Evolutionary conservation across 176 grass and related monocot genomes (phyloP), one percentile per base, ranked within the genome.

Genomic region (Hsuehochloa calcarea): DNA sequence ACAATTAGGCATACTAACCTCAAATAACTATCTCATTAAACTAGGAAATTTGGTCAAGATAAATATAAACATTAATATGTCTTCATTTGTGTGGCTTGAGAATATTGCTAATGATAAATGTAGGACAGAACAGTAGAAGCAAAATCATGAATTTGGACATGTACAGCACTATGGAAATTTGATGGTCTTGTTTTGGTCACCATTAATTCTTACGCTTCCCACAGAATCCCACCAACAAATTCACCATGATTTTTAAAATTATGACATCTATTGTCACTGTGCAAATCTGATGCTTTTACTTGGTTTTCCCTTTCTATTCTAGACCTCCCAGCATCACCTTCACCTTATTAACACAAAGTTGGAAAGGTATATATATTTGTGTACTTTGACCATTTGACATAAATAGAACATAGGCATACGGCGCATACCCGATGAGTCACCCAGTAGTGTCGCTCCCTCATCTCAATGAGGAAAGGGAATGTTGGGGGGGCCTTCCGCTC

Each of bases 381-480:
- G 13, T 56, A 49, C 22, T 88, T 65, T 0, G 16, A 79, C 19
- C 14, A 20, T 75, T 70, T 70, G 20, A 56, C 54, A 77, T 75
- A 64, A 46, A 72, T 71, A 73, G 68, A 62, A 72, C 38, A 80
- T 55, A 29, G 50, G 70, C 85, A 78, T n/a, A n/a, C n/a, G n/a
- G n/a, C n/a, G n/a, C n/a, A n/a, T 89, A 98, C 96, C 90, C 91
- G 82, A 87, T 98, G 93, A 78, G 91, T 95, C 12, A 95, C 91
- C 93, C 91, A 95, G 75, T 94, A 92, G 77, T 98, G 85, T 72
- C 93, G 52, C 78, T 98, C 89, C 87, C 93, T 95, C 96, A 98
- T 98, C 79, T 98, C 96, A 73, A 98, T 95, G 69, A 98, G 88
- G 50, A 98, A 98, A 64, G 93, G 96, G 51, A 98, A 98, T 76